Evolutionary conservation across 1,284 basidiomycete species (phyloP), one percentile per base, ranked within the genome.

Genomic region (Cryptococcus amylolentus): DNA sequence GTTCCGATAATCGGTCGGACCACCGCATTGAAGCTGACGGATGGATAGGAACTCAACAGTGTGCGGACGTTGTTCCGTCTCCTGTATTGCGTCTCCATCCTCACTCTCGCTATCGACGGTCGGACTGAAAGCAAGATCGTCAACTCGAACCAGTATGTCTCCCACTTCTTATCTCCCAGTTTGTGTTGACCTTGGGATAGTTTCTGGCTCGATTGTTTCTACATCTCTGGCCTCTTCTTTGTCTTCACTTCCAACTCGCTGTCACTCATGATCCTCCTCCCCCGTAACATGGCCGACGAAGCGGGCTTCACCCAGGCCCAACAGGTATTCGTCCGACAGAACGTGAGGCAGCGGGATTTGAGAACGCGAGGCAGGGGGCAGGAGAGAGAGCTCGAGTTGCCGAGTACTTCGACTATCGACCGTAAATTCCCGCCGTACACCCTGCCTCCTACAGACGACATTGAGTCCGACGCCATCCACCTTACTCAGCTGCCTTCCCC

Each of bases 251-350:
- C 63, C 35, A 67, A 65, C 23, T 58, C 60, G 26, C 38, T 70
- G 20, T 67, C 64, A n/a, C 51, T 72, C 41, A 62, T 72, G 51
- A 70, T 71, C 57, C 62, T 70, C n/a, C 60, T 71, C 10, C 69
- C 69, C 16, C 61, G 66, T 39, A 66, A 56, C 43, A 64, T 65
- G 57, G 23, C 51, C 3, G 14, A 35, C 9, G 62, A 68, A 49
- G 60, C 62, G 1, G 60, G 59, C 13, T 23, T 54, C 4, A 26
- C 28, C 20, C 47, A 10, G 7, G 46, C 35, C 43, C 8, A 45
- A 35, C 55, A 54, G 57, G 59, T 65, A 4, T 64, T 60, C 39
- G 53, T 65, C 20, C 57, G 57, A 50, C 57, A 45, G 2, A 40
- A 47, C n/a, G 42, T 47, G 12, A 49, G 28, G 28, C 14, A 28